Evolutionary conservation across 2,329 filamentous ascomycete genomes (phyloP), one percentile per base, ranked within the genome.

Genomic region (Pseudogymnoascus sp.): DNA sequence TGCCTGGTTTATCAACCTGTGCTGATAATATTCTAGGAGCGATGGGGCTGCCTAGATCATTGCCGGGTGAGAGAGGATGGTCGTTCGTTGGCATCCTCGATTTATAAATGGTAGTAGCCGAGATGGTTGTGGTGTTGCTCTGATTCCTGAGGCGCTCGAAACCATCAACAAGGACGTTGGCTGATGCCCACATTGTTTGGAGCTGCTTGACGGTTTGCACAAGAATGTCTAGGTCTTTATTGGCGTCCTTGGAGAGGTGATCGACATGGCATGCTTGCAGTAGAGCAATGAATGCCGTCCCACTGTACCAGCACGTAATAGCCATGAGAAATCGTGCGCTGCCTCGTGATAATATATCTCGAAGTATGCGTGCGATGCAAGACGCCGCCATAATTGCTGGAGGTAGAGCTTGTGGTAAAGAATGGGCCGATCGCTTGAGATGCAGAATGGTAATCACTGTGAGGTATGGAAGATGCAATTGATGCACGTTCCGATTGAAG

Each of bases 221-320:
- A 1, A 77, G 68, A 7, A 75, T 70, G 34, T 74, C 70, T 11
- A 77, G 68, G 31, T 75, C 73, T 21, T 74, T 71, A 16, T 75
- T 73, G 10, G 73, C 76, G 6, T 71, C 70, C 36, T 68, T 67
- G 0, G 72, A 69, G 3, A 77, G 67, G 7, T 69, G 64, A 4
- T 72, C 67, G n/a, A 77, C 70, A 11, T 71, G 70, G n/a, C 71
- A 70, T 1, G 76, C 77, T 51, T 79, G 76, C 0, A 79, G 65
- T 0, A 79, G 68, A 0, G 77, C 75, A 13, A 79, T 74, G 23
- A 79, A 76, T 0, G 78, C 77, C 0, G 76, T 77, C 0, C 75
- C 75, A n/a, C 72, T 71, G 57, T 79, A 78, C 78, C 78, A 79
- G 39, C 76, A 77, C 0, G 75, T 75, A 7, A 79, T 79, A 1